Base-by-base conservation (phyloP, 495 filamentous ascomycete species). In the Trichocladium uniseriatum region DNA sequence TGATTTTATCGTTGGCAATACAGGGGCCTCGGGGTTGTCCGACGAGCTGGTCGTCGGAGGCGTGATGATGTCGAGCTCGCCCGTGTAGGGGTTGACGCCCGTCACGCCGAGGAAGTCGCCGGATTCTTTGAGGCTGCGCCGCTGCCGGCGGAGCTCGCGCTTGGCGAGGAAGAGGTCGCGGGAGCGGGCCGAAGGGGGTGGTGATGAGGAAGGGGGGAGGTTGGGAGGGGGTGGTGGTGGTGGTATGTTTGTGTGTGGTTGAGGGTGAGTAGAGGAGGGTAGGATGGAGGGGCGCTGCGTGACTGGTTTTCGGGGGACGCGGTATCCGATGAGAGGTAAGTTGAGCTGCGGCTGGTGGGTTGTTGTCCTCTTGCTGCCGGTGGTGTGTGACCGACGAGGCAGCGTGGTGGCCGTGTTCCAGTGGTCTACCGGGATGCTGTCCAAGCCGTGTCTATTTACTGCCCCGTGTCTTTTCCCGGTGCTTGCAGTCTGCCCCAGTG, bases 21-120 rank as follows among this genome's bases (percentile, higher is more conserved):
- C 21, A 21, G 48, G 16, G 31, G 36, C 15, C 3, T 28, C 16
- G 3, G 51, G 38, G 10, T 44, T 38, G 14, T 56, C 65, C 2
- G 53, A 58, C 5, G 57, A 56, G 48, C 66, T 70, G 13, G 57
- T 70, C 9, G 59, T 67, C 13, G 69, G 71, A 14, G 70, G 69
- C 9, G 71, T 73, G 27, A 73, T 56, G 6, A 69, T 57, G 29
- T 76, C 67, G 46, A 64, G 68, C 51, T 65, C 59, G 1, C 76
- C 74, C n/a, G 74, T 78, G 38, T 68, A 59, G 10, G 76, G 74
- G 49, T 79, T 76, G n/a, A 69, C 68, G 16, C 76, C 74, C 50
- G 74, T 74, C 11, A 77, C 71, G 10, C 76, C 74, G 10, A 78
- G 63, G 58, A 69, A 79, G 50, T 79, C 76, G 14, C 73, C 70